Base-by-base conservation (phyloP, 352 stramenopile species). In the Thraustochytrium sp. region DNA sequence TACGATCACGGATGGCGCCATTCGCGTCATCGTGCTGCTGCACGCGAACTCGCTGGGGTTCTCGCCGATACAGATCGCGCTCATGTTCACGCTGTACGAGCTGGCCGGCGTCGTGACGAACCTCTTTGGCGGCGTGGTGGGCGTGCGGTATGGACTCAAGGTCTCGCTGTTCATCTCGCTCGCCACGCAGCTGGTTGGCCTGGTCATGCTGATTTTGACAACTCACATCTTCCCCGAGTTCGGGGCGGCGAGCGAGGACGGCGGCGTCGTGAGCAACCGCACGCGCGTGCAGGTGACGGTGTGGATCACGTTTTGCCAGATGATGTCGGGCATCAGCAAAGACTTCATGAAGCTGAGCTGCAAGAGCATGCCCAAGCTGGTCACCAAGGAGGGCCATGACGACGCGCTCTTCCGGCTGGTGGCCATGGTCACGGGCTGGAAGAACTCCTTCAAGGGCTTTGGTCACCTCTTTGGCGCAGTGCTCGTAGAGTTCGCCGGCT, bases 71-170 rank as follows among this genome's bases (percentile, higher is more conserved):
- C 74, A 92, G 83, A 89, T 93, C 26, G 86, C 90, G 0, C 82
- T 92, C 82, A 93, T 92, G 88, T 93, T 93, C 74, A 90, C 86
- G 8, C 84, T 93, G 0, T 93, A 93, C 61, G 90, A 93, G 85
- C 80, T 93, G 1, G 89, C 89, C 0, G 90, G 90, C 23, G 89
- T 92, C 0, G 86, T 92, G 44, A 93, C 90, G 4, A 93, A 93
- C 82, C 64, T 93, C 21, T 88, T 88, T 31, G 90, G 89, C n/a
- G 90, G 89, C 23, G 73, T 92, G 44, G 87, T 91, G 84, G 90
- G 89, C 40, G 86, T 87, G 1, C 82, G 85, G 56, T 92, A 89
- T 87, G 90, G 90, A 1, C 91, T 93, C 55, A 88, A 88, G 13
- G 88, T 90, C 46, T 91, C 89, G 21, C 76, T 92, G 0, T 87